Conservation (phyloP, 495 filamentous ascomycete species). For the Penicillium tannophilum region DNA sequence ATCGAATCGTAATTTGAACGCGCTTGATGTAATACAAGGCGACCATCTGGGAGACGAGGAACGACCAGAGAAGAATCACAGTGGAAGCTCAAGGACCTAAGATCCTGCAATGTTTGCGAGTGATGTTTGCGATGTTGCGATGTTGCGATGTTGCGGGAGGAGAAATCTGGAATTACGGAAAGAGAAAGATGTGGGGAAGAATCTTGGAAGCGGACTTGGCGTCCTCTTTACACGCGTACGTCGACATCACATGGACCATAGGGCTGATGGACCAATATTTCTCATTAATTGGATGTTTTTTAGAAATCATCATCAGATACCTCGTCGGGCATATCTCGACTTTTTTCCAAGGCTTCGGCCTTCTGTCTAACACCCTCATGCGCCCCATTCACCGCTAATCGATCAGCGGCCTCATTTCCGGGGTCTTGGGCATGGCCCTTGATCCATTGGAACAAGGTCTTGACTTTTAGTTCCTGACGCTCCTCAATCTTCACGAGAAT, state of each 20-base stretch:
- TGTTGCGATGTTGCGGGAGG: not conserved
- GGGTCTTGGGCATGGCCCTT: constrained; percentile 72
- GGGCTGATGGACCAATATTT: too few relatives aligned
- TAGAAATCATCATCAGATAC: constrained; percentile 37
- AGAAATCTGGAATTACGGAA: not conserved
- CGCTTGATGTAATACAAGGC: constrained; percentile 7
- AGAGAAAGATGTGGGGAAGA: not conserved
- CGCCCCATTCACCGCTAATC: constrained; percentile 67
- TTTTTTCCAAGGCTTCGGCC: constrained; percentile 27
- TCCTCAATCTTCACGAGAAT: constrained; percentile 73
- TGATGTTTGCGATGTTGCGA: not conserved
- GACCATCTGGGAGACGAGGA: constrained; percentile 28
- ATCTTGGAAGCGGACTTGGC: not conserved
- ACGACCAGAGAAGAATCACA: not conserved
- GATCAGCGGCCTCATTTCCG: constrained; percentile 82
- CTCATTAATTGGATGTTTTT: not conserved
- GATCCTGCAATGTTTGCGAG: not conserved
- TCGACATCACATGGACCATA: too few relatives aligned
- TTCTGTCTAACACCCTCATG: constrained; percentile 40
- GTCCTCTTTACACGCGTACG: too few relatives aligned
- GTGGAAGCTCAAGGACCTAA: not conserved
- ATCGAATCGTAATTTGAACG: constrained; percentile 44
- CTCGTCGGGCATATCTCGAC: constrained; percentile 34
- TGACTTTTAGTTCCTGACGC: constrained; percentile 58
- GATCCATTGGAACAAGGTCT: constrained; percentile 80